A percentile compares a stretch with the other conserved stretches of the same genome.
These are phyloP conservation scores for Geotrichum aggregatum DNA, from an alignment of 1,139 yeast genomes.

Conservation along the genomic window DNA sequence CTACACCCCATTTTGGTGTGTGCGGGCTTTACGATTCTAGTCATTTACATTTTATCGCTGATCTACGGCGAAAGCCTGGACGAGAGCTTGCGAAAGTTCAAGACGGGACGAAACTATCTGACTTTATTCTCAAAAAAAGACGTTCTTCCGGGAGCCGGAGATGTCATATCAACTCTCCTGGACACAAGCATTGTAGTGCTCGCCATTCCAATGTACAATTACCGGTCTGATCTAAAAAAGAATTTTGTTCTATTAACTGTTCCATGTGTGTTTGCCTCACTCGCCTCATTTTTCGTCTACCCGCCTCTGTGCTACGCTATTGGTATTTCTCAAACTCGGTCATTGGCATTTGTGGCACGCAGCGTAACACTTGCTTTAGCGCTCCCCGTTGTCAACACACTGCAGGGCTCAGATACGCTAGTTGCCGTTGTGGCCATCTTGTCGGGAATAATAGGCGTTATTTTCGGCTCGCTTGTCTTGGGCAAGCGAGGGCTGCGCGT, in stretches of 20 bases:
- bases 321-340: conserved; percentile 56
- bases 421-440: conserved; percentile 78
- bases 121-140: conserved; percentile 48
- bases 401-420: conserved; percentile 65
- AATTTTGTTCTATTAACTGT: conserved; percentile 58
- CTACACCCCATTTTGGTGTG: conserved; percentile 69
- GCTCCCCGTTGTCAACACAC: conserved; percentile 60
- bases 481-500: conserved; percentile 45
- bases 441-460: conserved; percentile 72
- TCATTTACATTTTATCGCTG: conserved; percentile 55
- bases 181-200: conserved; percentile 73
- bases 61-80: conserved; percentile 39
- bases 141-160: conserved; percentile 78
- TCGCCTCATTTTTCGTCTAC: conserved; percentile 59
- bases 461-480: conserved; percentile 56
- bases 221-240: conserved; percentile 56
- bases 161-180: conserved; percentile 63
- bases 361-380: conserved; percentile 81
- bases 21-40: conserved; percentile 57
- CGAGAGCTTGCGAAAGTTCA: conserved; percentile 47
- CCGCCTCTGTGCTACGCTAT: conserved; percentile 63
- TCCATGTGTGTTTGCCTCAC: conserved; percentile 56
- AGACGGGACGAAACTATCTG: conserved; percentile 65
- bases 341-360: conserved; percentile 74
- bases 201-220: conserved; percentile 73